Evolutionary conservation across 2,329 filamentous ascomycete genomes (phyloP).

Genomic region (Claviceps sp.): DNA sequence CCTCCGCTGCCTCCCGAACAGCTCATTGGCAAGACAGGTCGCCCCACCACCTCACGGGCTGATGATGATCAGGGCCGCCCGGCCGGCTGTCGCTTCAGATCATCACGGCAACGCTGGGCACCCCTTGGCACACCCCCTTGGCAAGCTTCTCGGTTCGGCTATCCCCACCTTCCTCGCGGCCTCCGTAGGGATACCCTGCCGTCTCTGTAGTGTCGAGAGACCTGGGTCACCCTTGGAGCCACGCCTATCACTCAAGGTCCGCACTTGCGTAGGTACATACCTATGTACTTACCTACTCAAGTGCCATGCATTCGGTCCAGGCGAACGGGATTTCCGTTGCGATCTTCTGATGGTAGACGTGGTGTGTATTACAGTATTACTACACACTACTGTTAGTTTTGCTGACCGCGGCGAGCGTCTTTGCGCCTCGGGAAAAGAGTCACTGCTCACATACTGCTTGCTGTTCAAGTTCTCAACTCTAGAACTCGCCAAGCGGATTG

Average conservation of each 20-base stretch:
- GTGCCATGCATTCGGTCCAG: neutral
- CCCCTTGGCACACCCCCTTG: neutral
- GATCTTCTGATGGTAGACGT: neutral
- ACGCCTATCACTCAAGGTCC: conserved; percentile 1
- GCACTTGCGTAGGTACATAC: neutral
- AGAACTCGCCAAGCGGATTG: neutral
- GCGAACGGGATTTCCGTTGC: neutral
- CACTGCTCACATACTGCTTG: neutral
- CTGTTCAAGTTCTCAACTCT: neutral
- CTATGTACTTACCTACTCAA: neutral
- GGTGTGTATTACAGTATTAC: neutral
- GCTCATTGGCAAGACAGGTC: neutral
- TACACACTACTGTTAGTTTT: neutral
- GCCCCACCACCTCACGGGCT: neutral
- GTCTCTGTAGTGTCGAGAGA: neutral
- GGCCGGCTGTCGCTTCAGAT: neutral
- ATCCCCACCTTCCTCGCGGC: neutral
- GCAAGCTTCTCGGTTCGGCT: neutral
- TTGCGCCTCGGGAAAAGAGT: neutral
- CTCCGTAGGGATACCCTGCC: neutral
- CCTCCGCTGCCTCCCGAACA: neutral
- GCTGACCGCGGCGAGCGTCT: neutral
- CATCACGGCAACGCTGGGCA: neutral
- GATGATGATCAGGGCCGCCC: neutral
- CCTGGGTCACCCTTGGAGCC: neutral